Percentiles rank a stretch among this genome's conserved stretches.
Evolutionary conservation across 164 flowering plant genomes (phyloP).

Genomic region (Annona squamosa): DNA sequence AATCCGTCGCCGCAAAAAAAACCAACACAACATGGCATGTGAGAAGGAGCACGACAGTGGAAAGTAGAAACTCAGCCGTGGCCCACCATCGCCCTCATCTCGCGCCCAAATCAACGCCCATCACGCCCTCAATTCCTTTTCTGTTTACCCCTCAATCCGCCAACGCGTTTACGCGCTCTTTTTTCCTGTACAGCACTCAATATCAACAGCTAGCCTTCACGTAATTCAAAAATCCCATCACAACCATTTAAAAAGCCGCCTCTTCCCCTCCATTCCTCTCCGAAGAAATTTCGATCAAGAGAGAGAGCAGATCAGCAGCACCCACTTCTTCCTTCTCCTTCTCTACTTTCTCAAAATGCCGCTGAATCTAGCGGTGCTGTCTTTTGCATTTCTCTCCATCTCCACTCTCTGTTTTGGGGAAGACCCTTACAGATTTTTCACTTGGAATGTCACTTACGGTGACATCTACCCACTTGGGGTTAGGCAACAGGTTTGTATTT

Average conservation of each 20-base stretch:
- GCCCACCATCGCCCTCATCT: neutral
- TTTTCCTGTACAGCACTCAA: constrained; percentile 9
- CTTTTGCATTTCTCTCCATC: neutral
- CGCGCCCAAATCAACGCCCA: constrained; percentile 5
- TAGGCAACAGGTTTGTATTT: constrained; percentile 23
- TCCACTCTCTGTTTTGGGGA: constrained; percentile 17
- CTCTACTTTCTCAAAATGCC: constrained; percentile 11
- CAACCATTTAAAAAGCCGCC: neutral
- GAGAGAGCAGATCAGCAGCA: neutral
- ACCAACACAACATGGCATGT: neutral
- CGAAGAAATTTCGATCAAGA: neutral
- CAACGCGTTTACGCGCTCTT: neutral
- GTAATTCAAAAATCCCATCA: neutral
- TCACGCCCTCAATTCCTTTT: neutral
- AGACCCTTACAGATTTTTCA: constrained; percentile 31
- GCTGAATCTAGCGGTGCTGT: constrained; percentile 18
- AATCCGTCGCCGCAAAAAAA: no score
- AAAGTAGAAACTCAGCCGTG: neutral
- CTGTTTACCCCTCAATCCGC: neutral
- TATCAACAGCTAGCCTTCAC: neutral
- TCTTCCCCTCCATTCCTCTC: neutral
- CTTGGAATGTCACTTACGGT: constrained; percentile 32
- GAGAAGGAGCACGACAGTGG: neutral
- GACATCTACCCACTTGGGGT: constrained; percentile 28
- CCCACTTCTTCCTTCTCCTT: neutral